Evolutionary conservation across 306 rosid genomes (phyloP), one percentile per base, ranked within the genome.

Genomic region (Dryas drummondii): DNA sequence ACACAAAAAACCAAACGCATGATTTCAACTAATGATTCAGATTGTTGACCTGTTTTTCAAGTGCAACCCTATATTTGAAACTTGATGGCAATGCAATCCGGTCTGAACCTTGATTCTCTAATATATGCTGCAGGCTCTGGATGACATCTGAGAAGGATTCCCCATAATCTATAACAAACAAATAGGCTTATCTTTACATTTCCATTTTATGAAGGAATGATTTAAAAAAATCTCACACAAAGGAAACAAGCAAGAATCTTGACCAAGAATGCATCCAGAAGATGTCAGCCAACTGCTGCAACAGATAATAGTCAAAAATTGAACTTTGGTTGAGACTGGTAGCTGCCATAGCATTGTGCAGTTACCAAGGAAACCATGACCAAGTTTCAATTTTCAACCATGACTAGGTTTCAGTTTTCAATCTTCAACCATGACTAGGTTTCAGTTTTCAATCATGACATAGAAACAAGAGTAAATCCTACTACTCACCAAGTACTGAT

Each of bases 11-110:
- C 61, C 65, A 71, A 41, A 57, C 44, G 47, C 46, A 72, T n/a
- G 4, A 0, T 22, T 65, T 52, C 56, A 66, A 47, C 19, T 58
- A 61, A 66, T 32, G 55, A 70, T 67, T 66, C 22, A 37, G 77
- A 82, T 83, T 76, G 78, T 49, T 79, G 76, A 91, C 97, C 98
- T 94, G 98, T 66, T 94, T 94, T 79, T 90, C 94, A 64, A 94
- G 92, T 50, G 97, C 90, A 82, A 91, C 80, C 79, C 90, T 86
- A 75, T 91, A 94, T 79, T 91, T 91, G 88, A 90, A 90, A 90
- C 83, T 90, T 19, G 96, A 87, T 8, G 98, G 91, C 59, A 88
- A 89, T 8, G 93, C 80, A 77, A 84, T 87, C 64, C 81, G 90
- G 79, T 87, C 90, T 40, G 84, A 76, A 44, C 83, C 88, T 40